These are phyloP conservation scores for Corynespora cassiicola DNA, from an alignment of 2,329 filamentous ascomycete species.

Conservation along the genomic window DNA sequence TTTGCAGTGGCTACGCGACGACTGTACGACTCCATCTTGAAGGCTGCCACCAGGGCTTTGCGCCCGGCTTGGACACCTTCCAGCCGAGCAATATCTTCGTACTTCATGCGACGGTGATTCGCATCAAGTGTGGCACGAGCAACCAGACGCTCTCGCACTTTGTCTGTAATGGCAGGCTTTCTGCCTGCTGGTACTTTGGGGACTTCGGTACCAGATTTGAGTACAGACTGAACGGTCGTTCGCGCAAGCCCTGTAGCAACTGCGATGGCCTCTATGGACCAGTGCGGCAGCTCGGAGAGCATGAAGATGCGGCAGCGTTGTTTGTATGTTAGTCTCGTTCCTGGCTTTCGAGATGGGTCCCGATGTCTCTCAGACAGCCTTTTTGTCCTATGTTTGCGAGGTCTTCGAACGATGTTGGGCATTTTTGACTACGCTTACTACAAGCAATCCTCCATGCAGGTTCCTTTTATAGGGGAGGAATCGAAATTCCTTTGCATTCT, in stretches of 20 bases:
- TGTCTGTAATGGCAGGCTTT: conserved; percentile 1
- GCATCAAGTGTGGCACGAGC: conserved; percentile 9
- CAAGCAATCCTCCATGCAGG: too few relatives aligned
- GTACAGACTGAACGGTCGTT: conserved; percentile 7
- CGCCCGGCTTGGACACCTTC: conserved; percentile 14
- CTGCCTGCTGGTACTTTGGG: conserved; percentile 2
- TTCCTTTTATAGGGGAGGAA: too few relatives aligned
- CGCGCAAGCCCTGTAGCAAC: conserved; percentile 3
- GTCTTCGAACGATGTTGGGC: conserved; percentile 3
- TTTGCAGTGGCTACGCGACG: conserved; percentile 15
- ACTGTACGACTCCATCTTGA: conserved; percentile 13
- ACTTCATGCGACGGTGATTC: conserved; percentile 7
- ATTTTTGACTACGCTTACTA: too few relatives aligned
- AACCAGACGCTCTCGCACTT: conserved; percentile 6
- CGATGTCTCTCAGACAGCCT: conserved; percentile 2
- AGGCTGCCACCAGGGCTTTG: conserved; percentile 12
- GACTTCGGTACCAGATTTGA: conserved; percentile 3
- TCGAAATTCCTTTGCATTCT: too few relatives aligned
- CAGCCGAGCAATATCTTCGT: conserved; percentile 11
- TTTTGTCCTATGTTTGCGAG: conserved; percentile 1
- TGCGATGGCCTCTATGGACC: conserved; percentile 3
- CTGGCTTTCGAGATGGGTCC: conserved; percentile 1
- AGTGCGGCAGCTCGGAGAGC: conserved; percentile 1
- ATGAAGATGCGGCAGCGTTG: conserved; percentile 8
- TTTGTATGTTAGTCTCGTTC: conserved; percentile 6